Evolutionary conservation across 805 yeast genomes (phyloP), one percentile per base, ranked within the genome.

Genomic region (Sugiyamaella mastotermitis): DNA sequence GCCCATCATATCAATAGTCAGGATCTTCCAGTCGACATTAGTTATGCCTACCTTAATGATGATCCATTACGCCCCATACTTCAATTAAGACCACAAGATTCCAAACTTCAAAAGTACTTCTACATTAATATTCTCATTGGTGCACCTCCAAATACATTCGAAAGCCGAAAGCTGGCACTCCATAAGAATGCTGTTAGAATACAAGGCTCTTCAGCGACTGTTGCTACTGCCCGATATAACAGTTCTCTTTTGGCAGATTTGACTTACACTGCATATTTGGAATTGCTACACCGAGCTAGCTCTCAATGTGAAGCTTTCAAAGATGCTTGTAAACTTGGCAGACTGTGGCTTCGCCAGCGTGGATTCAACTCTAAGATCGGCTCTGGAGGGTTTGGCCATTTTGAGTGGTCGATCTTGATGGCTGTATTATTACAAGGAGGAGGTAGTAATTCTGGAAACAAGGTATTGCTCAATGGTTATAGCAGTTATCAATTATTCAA

Each of bases 401-500:
- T 86, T 57, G 97, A 92, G 62, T 87, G 87, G 58, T 80, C 87
- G 21, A 64, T 81, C 26, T 60, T 90, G 35, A 76, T 86, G 78
- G 80, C 94, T 29, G 82, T 87, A 1, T 63, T 92, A 38, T 65
- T 92, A 30, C 77, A 79, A 45, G 96, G 96, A 50, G 65, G 66
- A 5, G 94, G 94, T 49, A 88, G 90, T 42, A 59, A 65, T 5
- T 70, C 68, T 48, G 92, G 94, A 10, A 81, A 80, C 51, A 82
- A 78, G 52, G 79, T 86, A 17, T 66, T 92, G 39, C 60, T 87
- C 26, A 81, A 80, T 50, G 98, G 97, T 0, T 90, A 83, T 58
- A 86, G 95, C 3, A 81, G 94, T 16, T 92, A 87, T 57, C 98
- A 92, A 63, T 65, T 92, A 36, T 92, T 92, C 68, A 88, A 85